Evolutionary conservation across 306 rosid genomes (phyloP).

Genomic region (Prunus armeniaca): DNA sequence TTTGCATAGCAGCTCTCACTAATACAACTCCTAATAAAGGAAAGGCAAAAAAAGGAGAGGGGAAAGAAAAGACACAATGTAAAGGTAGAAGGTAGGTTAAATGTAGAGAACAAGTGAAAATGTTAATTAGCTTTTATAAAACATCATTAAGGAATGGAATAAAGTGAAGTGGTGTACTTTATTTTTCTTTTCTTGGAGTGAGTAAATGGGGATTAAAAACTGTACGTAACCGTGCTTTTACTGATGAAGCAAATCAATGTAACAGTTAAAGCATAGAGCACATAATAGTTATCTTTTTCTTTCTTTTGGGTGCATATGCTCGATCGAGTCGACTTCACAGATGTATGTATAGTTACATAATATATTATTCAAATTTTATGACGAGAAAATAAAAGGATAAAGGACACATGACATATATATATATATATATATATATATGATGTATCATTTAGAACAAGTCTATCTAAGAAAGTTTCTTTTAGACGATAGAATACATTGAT

Average conservation of each 20-base stretch:
- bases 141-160: conserved; percentile 46
- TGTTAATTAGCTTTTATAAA: conserved; percentile 30
- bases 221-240: background rate
- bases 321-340: background rate
- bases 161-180: conserved; percentile 52
- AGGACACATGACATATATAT: background rate
- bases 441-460: no score
- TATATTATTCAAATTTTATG: background rate
- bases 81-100: conserved; percentile 28
- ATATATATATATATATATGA: no score
- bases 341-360: background rate
- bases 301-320: background rate
- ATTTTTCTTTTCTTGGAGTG: conserved; percentile 26
- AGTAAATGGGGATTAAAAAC: conserved; percentile 9
- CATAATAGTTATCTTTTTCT: background rate
- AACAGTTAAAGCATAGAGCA: conserved; percentile 47
- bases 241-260: conserved; percentile 32
- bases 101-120: conserved; percentile 32
- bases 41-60: conserved; percentile 19
- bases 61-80: conserved; percentile 38
- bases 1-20: conserved; percentile 12
- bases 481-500: no score
- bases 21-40: conserved; percentile 24
- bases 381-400: background rate
- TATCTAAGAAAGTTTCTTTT: no score